Evolutionary conservation across 208 protist genomes (phyloP).

Genomic region (Angomonas desouzai): DNA sequence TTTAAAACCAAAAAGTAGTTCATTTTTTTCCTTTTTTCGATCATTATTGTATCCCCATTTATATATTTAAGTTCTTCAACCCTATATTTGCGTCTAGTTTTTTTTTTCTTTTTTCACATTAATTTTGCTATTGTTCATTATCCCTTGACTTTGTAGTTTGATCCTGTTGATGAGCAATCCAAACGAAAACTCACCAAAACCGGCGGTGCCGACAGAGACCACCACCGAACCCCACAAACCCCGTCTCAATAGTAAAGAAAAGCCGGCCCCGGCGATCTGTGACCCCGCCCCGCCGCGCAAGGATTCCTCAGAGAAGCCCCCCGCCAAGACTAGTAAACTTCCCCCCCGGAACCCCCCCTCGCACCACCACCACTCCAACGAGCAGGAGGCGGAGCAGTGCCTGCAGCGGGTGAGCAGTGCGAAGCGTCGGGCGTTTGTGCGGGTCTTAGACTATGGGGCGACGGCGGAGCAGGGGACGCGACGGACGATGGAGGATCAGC

Average conservation of each 20-base stretch:
- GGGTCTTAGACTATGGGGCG: constrained; percentile 74
- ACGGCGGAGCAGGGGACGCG: constrained; percentile 79
- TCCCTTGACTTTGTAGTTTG: neutral
- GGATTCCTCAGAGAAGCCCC: neutral
- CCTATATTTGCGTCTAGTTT: neutral
- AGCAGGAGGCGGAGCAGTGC: constrained; percentile 1
- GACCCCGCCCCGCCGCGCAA: neutral
- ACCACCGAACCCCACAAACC: neutral
- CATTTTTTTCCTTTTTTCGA: constrained; percentile 16
- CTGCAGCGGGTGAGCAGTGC: constrained; percentile 27
- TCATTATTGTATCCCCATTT: neutral
- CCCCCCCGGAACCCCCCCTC: neutral
- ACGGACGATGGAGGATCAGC: constrained; percentile 88
- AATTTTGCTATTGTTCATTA: constrained; percentile 6
- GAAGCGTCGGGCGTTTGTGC: constrained; percentile 36
- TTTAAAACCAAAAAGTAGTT: neutral
- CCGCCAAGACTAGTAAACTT: neutral
- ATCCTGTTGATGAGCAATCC: neutral
- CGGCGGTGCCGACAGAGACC: neutral
- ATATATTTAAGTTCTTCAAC: neutral
- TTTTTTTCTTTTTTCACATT: constrained; percentile 18
- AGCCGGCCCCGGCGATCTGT: constrained; percentile 1
- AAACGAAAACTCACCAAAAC: neutral
- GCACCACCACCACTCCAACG: constrained; percentile 5
- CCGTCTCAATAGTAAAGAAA: constrained; percentile 7